Evolutionary conservation across 1,284 basidiomycete genomes (phyloP).

Genomic region (Pseudozyma sp.): DNA sequence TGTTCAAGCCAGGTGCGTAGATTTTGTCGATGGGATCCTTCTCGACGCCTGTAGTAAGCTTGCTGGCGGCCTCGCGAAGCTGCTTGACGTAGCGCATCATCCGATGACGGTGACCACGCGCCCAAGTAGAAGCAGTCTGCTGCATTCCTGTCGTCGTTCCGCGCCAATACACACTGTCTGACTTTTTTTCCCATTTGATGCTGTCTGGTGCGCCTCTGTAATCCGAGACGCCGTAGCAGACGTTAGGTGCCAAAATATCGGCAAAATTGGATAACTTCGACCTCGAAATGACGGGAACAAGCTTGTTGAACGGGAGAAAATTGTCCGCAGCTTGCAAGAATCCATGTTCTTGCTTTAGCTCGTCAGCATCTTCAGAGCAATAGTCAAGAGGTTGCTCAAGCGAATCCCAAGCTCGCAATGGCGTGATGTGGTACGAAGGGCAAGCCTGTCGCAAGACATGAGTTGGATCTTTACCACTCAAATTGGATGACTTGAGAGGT

Average conservation of each 20-base stretch:
- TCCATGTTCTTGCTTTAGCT: slow-evolving; percentile 23
- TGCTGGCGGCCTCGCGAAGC: slow-evolving; percentile 37
- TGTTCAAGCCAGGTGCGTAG: slow-evolving; percentile 6
- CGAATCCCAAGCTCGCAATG: slow-evolving; percentile 10
- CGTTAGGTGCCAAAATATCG: slow-evolving; percentile 38
- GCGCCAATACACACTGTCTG: slow-evolving; percentile 36
- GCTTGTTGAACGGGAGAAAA: slow-evolving; percentile 31
- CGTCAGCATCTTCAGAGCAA: slow-evolving; percentile 16
- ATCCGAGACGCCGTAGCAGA: slow-evolving; percentile 19
- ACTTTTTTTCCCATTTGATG: slow-evolving; percentile 23
- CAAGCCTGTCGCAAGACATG: slow-evolving; percentile 14
- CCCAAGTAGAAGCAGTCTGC: slow-evolving; percentile 25
- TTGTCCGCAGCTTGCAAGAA: slow-evolving; percentile 27
- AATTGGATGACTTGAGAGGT: not conserved
- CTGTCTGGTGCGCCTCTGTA: slow-evolving; percentile 24
- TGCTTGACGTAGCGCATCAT: slow-evolving; percentile 41
- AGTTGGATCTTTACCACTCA: slow-evolving; percentile 10
- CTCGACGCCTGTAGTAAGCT: slow-evolving; percentile 21
- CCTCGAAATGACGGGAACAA: slow-evolving; percentile 32
- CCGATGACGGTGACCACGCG: slow-evolving; percentile 36
- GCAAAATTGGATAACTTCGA: slow-evolving; percentile 41
- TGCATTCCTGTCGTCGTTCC: slow-evolving; percentile 24
- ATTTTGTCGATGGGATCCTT: slow-evolving; percentile 24
- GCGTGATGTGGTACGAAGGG: slow-evolving; percentile 31
- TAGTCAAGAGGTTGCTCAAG: slow-evolving; percentile 30